These are phyloP conservation scores for Hyphopichia homilentoma DNA, from an alignment of 805 yeast species.

Conservation along the genomic window DNA sequence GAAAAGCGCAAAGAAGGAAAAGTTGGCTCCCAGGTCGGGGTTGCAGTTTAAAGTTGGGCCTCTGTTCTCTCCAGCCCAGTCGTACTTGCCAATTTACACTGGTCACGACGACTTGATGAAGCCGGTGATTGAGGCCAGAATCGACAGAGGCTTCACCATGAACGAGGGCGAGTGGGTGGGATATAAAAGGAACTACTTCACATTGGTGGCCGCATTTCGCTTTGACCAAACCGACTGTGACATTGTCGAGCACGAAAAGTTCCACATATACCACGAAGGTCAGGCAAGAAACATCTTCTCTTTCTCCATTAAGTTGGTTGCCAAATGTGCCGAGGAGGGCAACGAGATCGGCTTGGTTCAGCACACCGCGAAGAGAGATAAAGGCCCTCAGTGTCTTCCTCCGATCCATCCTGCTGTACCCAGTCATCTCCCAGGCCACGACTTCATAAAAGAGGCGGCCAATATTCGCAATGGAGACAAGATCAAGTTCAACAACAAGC, in stretches of 20 bases:
- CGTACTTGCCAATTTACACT: constrained; percentile 8
- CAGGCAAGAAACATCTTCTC: constrained; percentile 29
- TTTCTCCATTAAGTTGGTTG: constrained; percentile 51
- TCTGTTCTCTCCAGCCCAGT: constrained; percentile 24
- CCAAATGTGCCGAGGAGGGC: constrained; percentile 51
- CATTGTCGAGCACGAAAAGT: constrained; percentile 27
- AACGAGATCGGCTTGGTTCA: constrained; percentile 50
- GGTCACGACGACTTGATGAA: constrained; percentile 22
- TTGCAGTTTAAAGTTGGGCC: constrained; percentile 69
- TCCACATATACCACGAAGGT: constrained; percentile 23
- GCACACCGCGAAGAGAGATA: constrained; percentile 72
- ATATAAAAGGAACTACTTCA: constrained; percentile 65
- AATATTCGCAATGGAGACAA: constrained; percentile 56
- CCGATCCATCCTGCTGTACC: constrained; percentile 54
- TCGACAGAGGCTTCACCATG: constrained; percentile 61
- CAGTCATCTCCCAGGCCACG: constrained; percentile 55
- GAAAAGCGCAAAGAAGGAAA: constrained; percentile 21
- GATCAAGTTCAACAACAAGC: constrained; percentile 48
- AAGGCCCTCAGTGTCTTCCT: constrained; percentile 65
- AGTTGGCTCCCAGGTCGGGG: constrained; percentile 64
- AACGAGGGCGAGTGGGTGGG: constrained; percentile 59
- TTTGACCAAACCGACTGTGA: constrained; percentile 26
- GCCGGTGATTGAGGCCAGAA: constrained; percentile 49
- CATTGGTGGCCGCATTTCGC: constrained; percentile 54
- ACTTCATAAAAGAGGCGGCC: constrained; percentile 52